Base-by-base conservation (phyloP, 1,284 basidiomycete species). In the Anthracocystis setariae region DNA sequence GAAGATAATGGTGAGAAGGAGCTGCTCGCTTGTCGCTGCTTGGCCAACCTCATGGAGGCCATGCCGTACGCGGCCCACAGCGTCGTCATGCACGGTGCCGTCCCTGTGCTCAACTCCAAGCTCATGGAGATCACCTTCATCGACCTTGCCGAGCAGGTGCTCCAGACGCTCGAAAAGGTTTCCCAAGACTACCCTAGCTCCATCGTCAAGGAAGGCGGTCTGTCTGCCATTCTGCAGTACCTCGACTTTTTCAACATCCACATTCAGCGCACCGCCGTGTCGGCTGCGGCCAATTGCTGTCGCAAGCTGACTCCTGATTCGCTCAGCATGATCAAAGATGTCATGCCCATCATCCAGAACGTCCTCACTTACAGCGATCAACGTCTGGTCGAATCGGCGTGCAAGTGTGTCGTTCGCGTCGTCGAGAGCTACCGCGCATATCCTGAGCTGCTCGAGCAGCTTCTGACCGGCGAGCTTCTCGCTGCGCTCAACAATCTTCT, bases 241-340 rank as follows among this genome's bases (percentile, higher is more conserved):
- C 65, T 82, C 51, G 81, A 82, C 66, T 82, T 82, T 45, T 82
- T 82, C 73, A 79, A 74, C 60, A 75, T 81, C 50, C 79, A 82
- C 62, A 77, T 82, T 39, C 81, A 82, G 67, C 74, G 81, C 24
- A 81, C 78, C 12, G 80, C 81, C 37, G 73, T 82, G 77, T 73
- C 67, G 5, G 74, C 79, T 15, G 80, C 76, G 0, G 75, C 81
- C 42, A 73, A 82, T 42, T 82, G 80, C 72, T 81, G 78, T 43
- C 73, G 78, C 35, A 76, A 76, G 55, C 68, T 82, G 46, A 61
- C 69, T 8, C 48, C 69, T 23, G 76, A 75, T 20, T 58, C 64
- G 38, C 69, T 76, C 48, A 39, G 61, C 21, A 69, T 67, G 58
- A 68, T 74, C 23, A 55, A 60, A 18, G 76, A 79, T 29, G 72